Base-by-base conservation (phyloP, 2,329 filamentous ascomycete species). In the Meredithiella fracta region DNA sequence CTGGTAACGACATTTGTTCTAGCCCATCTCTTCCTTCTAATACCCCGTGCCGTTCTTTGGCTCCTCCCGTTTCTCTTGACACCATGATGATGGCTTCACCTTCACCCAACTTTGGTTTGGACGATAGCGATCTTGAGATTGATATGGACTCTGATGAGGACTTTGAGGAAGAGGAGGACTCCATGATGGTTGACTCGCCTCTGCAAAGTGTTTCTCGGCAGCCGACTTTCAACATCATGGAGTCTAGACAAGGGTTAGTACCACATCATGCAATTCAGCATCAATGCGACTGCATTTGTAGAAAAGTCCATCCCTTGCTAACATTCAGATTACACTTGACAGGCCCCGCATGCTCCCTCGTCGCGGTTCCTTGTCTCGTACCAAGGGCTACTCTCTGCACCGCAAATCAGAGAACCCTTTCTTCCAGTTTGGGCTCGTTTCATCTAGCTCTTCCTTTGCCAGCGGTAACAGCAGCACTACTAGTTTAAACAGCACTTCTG, bases 1-100 rank as follows among this genome's bases (percentile, higher is more conserved):
- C 67, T 65, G 29, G 66, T 7, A 65, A 17, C 76, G 88, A 61
- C 85, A 85, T 15, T 69, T 92, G 49, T 80, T 94, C 66, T 76
- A 82, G 60, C 80, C 67, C 20, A 62, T 84, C 61, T 67, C 47
- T 55, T 55, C 67, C 55, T 1, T 52, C 56, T 15, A 58, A 58
- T 37, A 58, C 56, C 6, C 56, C 56, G 22, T 42, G 40, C 53
- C 53, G 53, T 23, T 52, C 56, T 3, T 15, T 51, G 17, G 31
- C 56, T 7, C 56, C 47, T 11, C 29, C 56, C n/a, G 31, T 37
- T 42, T 55, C 47, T 5, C 47, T 58, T 6, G 56, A 55, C n/a
- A 54, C 53, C 49, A 55, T 58, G 53, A 58, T 58, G 47, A 58
- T 58, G 56, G 56, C 56, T 29, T 58, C 56, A 3, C 56, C 56